Conservation (phyloP, 345 rosid genomes). For the Pistacia integerrima region DNA sequence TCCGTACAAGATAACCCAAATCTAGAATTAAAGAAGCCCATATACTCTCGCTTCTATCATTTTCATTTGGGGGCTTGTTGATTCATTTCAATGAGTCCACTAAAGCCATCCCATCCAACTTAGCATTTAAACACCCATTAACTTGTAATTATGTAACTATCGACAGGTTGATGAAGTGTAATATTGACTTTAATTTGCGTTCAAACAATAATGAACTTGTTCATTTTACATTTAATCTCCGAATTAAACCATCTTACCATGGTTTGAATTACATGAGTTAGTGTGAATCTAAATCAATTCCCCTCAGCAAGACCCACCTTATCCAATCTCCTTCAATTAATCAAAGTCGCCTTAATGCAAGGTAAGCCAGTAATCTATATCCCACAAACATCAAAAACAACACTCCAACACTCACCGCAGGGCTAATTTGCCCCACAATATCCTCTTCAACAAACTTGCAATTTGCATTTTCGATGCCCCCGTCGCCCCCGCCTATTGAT, state of each 20-base stretch:
- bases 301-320: not conserved
- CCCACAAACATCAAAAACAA: slow-evolving; percentile 77
- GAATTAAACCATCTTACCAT: not conserved
- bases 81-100: too few relatives aligned
- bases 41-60: too few relatives aligned
- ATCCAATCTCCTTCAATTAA: slow-evolving; percentile 11
- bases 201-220: not conserved
- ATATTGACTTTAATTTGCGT: not conserved
- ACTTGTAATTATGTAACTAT: too few relatives aligned
- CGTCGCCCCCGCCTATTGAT: not conserved
- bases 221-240: not conserved
- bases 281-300: not conserved
- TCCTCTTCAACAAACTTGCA: slow-evolving; percentile 74
- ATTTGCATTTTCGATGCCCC: slow-evolving; percentile 18
- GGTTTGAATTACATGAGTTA: too few relatives aligned
- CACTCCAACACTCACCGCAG: slow-evolving; percentile 41
- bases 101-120: too few relatives aligned
- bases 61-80: too few relatives aligned
- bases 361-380: slow-evolving; percentile 77
- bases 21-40: too few relatives aligned
- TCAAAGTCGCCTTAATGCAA: slow-evolving; percentile 68
- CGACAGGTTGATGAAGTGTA: too few relatives aligned
- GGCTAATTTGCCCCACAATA: slow-evolving; percentile 61
- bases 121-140: too few relatives aligned
- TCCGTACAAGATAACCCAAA: too few relatives aligned